These are phyloP conservation scores for Choanephora cucurbitarum DNA, from an alignment of 371 early-diverging fungal species.

Conservation along the genomic window DNA sequence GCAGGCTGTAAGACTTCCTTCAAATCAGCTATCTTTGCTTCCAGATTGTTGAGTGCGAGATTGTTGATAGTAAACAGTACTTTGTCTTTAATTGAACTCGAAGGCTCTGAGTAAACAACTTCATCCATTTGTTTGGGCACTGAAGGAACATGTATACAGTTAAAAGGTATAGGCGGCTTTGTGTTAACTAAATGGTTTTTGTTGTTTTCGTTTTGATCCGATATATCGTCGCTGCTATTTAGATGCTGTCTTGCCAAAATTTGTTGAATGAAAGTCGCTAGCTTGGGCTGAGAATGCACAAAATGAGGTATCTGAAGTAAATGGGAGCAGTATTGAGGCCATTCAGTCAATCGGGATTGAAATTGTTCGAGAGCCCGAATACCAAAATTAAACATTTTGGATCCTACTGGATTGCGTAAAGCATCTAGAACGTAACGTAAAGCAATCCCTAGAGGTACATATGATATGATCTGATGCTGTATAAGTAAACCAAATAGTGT, in stretches of 20 bases:
- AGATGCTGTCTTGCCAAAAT: background rate
- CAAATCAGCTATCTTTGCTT: conserved; percentile 78
- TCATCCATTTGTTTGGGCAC: conserved; percentile 17
- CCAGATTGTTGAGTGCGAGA: conserved; percentile 81
- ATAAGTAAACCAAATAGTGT: conserved; percentile 88
- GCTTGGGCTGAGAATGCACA: conserved; percentile 70
- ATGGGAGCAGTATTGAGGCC: conserved; percentile 86
- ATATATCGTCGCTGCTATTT: background rate
- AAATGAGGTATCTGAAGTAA: conserved; percentile 80
- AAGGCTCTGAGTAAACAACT: conserved; percentile 57
- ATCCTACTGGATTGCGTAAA: conserved; percentile 72
- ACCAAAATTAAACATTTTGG: conserved; percentile 90
- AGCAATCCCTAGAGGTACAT: conserved; percentile 72
- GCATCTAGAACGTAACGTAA: conserved; percentile 84
- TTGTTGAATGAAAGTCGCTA: conserved; percentile 2
- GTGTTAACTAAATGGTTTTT: conserved; percentile 5
- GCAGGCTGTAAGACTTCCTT: conserved; percentile 62
- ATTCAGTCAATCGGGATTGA: conserved; percentile 77
- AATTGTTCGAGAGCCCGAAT: conserved; percentile 84
- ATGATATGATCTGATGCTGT: conserved; percentile 80
- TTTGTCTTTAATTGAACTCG: conserved; percentile 77
- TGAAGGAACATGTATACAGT: conserved; percentile 45
- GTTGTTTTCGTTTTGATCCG: conserved; percentile 1
- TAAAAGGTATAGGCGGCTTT: conserved; percentile 1
- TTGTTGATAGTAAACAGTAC: conserved; percentile 95